Evolutionary conservation across 2,329 filamentous ascomycete genomes (phyloP), one percentile per base, ranked within the genome.

Genomic region (Kalaharituber pfeilii): DNA sequence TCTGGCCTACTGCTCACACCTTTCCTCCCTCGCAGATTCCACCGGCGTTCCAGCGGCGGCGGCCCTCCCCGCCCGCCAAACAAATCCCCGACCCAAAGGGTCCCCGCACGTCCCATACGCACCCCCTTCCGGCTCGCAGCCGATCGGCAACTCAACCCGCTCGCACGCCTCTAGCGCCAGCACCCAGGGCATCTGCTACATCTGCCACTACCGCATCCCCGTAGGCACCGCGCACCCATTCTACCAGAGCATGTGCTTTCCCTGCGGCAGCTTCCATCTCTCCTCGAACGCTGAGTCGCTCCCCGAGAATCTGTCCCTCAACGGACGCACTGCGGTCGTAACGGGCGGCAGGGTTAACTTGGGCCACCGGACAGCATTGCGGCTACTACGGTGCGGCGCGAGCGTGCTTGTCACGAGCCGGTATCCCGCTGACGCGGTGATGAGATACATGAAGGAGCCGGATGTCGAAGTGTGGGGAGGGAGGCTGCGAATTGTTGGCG

Each of bases 271-370:
- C 9, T 69, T 69, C 57, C 69, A 69, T 42, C 56, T 66, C 9
- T 58, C 62, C n/a, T 61, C 58, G 15, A 64, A 63, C 9, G 50
- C 59, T 7, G 44, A 66, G 5, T 66, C 67, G 1, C 52, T 64
- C 6, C 67, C 66, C 0, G 28, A 58, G 9, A 65, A 64, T 9
- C 57, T 69, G 0, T n/a, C n/a, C n/a, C n/a, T n/a, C n/a, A n/a
- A n/a, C n/a, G n/a, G n/a, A n/a, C n/a, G 62, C 11, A 66, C 62
- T 1, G 67, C 67, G 0, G 61, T 69, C 5, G 64, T 69, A 1
- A 69, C 67, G 2, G 67, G 67, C 4, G 67, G 64, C 1, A 60
- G 67, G 20, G 60, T 68, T 25, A 67, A 68, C 42, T 61, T 69
- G 11, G 67, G 68, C 13, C 69, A 64, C 49, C 58, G 62, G 29